phyloP scores from a whole-genome alignment of 129 eudicot species.

The Tagetes patula region DNA sequence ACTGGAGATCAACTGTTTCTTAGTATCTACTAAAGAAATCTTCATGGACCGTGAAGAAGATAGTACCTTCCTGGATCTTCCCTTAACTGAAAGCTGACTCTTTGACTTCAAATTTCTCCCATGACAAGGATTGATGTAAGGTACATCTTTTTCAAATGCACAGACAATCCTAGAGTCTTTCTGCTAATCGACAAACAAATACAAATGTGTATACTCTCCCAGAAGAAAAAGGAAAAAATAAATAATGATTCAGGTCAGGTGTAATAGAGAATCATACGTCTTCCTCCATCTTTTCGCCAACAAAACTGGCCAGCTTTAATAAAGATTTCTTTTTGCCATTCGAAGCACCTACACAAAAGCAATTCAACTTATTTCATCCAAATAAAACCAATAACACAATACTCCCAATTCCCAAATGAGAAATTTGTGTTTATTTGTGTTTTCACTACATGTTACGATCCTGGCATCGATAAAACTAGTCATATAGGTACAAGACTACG shows the following conservation, averaged over 20 bases:
- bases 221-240: conserved; percentile 7
- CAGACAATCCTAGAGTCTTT: conserved; percentile 40
- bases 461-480: not conserved
- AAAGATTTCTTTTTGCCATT: conserved; percentile 37
- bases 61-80: conserved; percentile 29
- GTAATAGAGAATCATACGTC: conserved; percentile 38
- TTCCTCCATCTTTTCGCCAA: conserved; percentile 42
- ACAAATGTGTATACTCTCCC: conserved; percentile 23
- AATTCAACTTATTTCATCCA: conserved; percentile 12
- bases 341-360: conserved; percentile 42
- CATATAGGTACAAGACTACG: not conserved
- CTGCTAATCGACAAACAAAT: conserved; percentile 38
- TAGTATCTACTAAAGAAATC: conserved; percentile 30
- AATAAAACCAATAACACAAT: not conserved
- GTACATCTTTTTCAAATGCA: conserved; percentile 42
- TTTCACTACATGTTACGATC: not conserved
- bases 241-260: conserved; percentile 7
- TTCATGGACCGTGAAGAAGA: conserved; percentile 37
- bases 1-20: conserved; percentile 31
- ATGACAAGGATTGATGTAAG: conserved; percentile 36
- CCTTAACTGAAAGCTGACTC: conserved; percentile 26
- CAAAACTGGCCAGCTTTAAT: conserved; percentile 35
- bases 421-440: not conserved
- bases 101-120: conserved; percentile 28
- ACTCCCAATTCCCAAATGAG: conserved; percentile 21